Base-by-base conservation (phyloP, 2,329 filamentous ascomycete genomes). In the Claviceps spartinae region DNA sequence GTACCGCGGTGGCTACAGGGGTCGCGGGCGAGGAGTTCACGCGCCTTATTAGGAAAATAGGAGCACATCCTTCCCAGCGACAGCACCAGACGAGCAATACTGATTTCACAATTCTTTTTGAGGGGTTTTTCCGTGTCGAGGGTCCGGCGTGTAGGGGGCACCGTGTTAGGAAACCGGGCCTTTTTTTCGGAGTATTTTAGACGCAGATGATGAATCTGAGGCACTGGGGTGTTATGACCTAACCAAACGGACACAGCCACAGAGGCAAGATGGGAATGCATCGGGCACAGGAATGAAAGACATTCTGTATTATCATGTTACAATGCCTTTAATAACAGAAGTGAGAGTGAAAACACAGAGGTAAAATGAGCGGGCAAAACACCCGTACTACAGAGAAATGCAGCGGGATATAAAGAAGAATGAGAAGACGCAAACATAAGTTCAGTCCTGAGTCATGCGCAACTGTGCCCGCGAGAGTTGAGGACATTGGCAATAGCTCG, bases 1-100 rank as follows among this genome's bases (percentile, higher is more conserved):
- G 49, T 86, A 85, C 64, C 74, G 83, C 52, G 82, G 79, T 54
- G 82, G 81, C 48, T 85, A 84, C 63, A 75, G 83, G 54, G 83
- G 79, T 50, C 78, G 84, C 59, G 77, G 77, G 52, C 76, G 82
- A 61, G 82, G 81, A 56, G 45, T 45, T 54, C 85, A 73, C 65
- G 68, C 76, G 52, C 83, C 83, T 54, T 86, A 86, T 67, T 86
- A 76, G 68, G 64, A 67, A 56, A 63, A 67, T 61, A 67, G 66
- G 61, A 55, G 55, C 59, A 57, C 52, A 57, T 54, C 57, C 54
- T 53, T 54, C 50, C 52, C 52, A 51, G 55, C 57, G 53, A 56
- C 46, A 53, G 53, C 55, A 47, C 52, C 52, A 45, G 55, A 52
- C 8, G 30, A 34, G 38, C 50, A 55, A 52, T 48, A 56, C 48